Evolutionary conservation across 352 stramenopile genomes (phyloP), one percentile per base, ranked within the genome.

Genomic region (Globisporangium sylvaticum): DNA sequence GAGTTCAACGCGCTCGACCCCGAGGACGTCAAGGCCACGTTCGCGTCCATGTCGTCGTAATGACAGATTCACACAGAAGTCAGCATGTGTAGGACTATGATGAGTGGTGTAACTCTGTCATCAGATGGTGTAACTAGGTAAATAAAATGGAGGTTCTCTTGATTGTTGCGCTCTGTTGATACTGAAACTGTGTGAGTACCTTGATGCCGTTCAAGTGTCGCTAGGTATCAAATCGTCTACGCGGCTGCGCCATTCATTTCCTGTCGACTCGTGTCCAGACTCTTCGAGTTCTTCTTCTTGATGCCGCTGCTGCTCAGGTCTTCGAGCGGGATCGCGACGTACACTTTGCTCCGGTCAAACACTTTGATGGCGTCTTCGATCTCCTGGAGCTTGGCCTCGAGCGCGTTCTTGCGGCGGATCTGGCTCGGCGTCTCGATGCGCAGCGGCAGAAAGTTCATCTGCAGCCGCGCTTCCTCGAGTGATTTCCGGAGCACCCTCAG

Each of bases 291-390:
- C 67, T 58, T 64, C 34, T 31, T 65, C 6, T 62, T 73, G 22
- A 72, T 29, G 37, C 50, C 53, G 12, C 20, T 53, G 12, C 15
- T 42, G 57, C 37, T 65, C 15, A 12, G 52, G 25, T 53, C 44
- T 62, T 77, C 60, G 10, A 67, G 59, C 61, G 79, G 74, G 4
- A 76, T 81, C 22, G 85, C 71, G n/a, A 96, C 77, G 42, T 91
- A 96, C 27, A 97, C 90, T 75, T 95, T 97, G 0, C 75, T 46
- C 12, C 87, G 83, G 62, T 84, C 84, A 46, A 97, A 97, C 18
- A 97, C 87, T 32, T 83, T 85, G 72, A 97, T 95, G 24, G 91
- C 90, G 58, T 94, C 86, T 34, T 97, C 90, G 53, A 97, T 97
- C 65, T 97, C 90, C 63, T 85, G 84, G 18, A 97, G 69, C 58